These are phyloP conservation scores for Trichophyton verrucosum DNA, from an alignment of 2,329 filamentous ascomycete genomes.

Conservation along the genomic window DNA sequence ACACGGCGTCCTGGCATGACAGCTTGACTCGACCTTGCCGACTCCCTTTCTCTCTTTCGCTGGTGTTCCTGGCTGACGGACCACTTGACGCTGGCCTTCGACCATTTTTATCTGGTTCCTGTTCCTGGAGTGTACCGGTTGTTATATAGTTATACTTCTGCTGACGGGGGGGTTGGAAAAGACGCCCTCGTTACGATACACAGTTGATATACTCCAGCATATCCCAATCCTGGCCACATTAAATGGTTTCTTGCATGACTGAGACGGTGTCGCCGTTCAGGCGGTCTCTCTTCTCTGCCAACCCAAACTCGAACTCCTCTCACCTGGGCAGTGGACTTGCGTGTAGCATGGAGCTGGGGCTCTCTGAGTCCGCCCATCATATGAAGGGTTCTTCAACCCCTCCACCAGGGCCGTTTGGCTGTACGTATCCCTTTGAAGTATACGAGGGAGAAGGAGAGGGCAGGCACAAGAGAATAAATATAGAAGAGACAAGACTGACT, in stretches of 20 bases:
- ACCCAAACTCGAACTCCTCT: background rate
- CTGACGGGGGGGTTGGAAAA: background rate
- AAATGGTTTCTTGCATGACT: background rate
- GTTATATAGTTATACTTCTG: background rate
- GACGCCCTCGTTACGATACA: background rate
- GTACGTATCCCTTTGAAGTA: conserved; percentile 30
- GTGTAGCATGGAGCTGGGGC: conserved; percentile 23
- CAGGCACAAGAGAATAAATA: background rate
- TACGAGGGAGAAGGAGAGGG: background rate
- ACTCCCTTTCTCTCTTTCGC: no score
- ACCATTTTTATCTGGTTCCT: background rate
- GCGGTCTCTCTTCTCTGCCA: background rate
- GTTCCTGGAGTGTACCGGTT: background rate
- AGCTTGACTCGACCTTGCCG: background rate
- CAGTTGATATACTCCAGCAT: background rate
- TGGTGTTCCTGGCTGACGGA: no score
- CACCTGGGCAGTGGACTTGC: background rate
- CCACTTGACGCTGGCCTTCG: background rate
- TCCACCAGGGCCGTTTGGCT: conserved; percentile 52
- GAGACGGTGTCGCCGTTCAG: conserved; percentile 1
- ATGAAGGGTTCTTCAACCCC: conserved; percentile 38
- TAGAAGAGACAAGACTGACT: background rate
- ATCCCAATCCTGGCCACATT: background rate
- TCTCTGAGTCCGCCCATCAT: conserved; percentile 26
- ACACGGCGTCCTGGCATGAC: no score